These are phyloP conservation scores for Backusella psychrophila DNA, from an alignment of 192 early-diverging fungal species.

Conservation along the genomic window DNA sequence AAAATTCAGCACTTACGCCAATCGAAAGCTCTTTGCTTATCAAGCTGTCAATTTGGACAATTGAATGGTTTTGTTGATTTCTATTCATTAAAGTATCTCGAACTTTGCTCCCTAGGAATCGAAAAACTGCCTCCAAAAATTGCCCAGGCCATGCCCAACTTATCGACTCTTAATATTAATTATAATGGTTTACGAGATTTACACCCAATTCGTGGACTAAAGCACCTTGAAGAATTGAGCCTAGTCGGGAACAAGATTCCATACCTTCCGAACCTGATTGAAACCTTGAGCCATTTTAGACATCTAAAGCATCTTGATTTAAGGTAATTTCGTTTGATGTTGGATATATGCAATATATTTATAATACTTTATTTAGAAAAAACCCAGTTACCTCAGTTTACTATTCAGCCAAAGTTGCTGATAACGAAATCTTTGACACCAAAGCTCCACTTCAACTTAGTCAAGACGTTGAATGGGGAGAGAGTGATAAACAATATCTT, in stretches of 20 bases:
- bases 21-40: neutral
- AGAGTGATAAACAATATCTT: neutral
- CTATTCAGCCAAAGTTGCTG: neutral
- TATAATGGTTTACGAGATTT: neutral
- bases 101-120: neutral
- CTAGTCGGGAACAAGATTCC: neutral
- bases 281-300: neutral
- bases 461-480: constrained; percentile 11
- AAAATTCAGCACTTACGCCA: neutral
- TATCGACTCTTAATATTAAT: neutral
- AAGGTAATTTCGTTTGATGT: neutral
- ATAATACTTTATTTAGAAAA: no score
- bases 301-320: neutral
- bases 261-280: neutral
- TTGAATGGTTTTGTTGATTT: neutral
- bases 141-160: neutral
- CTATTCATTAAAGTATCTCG: neutral
- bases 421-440: neutral
- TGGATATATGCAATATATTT: no score
- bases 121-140: neutral
- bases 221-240: neutral
- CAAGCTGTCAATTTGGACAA: neutral
- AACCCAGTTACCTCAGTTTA: neutral
- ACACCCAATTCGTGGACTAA: neutral
- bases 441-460: neutral